Percentiles rank a stretch among this genome's conserved stretches.
Conservation (phyloP, 768 basidiomycete genomes). For the Pleurotus platypus region DNA sequence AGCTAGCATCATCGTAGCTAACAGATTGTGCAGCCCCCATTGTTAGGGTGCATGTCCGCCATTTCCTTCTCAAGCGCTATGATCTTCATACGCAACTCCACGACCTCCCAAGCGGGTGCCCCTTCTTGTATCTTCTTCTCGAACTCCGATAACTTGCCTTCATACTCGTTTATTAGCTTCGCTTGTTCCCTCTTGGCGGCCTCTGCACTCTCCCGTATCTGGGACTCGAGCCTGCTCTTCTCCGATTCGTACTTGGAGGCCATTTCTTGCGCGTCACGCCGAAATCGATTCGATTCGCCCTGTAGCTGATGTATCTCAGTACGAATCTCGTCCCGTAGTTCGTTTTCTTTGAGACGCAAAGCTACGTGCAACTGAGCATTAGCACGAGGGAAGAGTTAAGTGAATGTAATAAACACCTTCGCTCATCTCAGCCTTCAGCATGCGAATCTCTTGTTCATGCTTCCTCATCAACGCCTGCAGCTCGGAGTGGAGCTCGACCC, state of each 20-base stretch:
- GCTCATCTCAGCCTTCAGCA: conserved; percentile 43
- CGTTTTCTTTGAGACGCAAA: conserved; percentile 27
- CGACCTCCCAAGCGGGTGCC: no score
- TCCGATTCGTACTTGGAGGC: neutral
- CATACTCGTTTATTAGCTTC: neutral
- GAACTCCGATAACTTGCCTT: no score
- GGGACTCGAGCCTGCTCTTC: conserved; percentile 11
- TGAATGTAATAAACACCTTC: conserved; percentile 7
- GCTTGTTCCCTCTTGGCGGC: conserved; percentile 6
- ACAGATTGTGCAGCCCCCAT: no score
- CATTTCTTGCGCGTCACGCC: conserved; percentile 16
- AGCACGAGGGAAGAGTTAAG: no score
- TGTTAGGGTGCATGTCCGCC: no score
- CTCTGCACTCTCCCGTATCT: neutral
- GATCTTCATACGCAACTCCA: no score
- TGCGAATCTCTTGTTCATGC: conserved; percentile 43
- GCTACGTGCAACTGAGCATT: neutral
- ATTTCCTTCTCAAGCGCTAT: no score
- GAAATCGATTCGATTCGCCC: conserved; percentile 27
- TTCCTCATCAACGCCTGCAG: conserved; percentile 41
- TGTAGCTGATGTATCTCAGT: conserved; percentile 30
- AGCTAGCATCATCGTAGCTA: no score
- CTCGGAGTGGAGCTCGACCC: conserved; percentile 47
- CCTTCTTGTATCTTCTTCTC: no score
- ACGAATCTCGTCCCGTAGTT: conserved; percentile 29